Evolutionary conservation across 2,329 filamentous ascomycete genomes (phyloP), one percentile per base, ranked within the genome.

Genomic region (Aurifilum marmelostoma): DNA sequence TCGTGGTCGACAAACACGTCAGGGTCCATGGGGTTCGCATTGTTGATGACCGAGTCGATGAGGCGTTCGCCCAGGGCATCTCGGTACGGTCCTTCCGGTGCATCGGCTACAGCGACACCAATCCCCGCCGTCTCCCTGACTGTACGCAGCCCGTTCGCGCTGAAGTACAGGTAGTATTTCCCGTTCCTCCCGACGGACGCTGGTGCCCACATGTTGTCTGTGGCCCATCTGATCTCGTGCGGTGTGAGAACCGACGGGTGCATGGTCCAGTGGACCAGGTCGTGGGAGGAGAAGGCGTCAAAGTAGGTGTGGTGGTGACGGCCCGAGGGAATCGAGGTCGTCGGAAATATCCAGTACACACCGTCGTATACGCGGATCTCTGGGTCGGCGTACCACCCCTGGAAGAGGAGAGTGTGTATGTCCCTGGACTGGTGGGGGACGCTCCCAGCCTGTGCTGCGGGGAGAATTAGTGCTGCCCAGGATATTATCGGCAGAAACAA

Each of bases 151-250:
- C 84, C 83, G 50, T 84, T 84, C 29, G 83, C 83, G 54, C 78
- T 81, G 71, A 85, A 85, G 73, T 85, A 85, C 67, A 85, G 77
- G 71, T 81, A 85, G 73, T 84, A 85, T 41, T 77, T 80, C 16
- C 80, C 81, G 68, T 83, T 52, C 29, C 24, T 76, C 8, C 71
- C 70, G 34, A 81, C 76, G 14, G 83, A 80, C 0, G 82, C 80
- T 0, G 83, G 83, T 1, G 83, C 83, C 83, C 83, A 85, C 18
- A 83, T 76, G 0, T 82, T 83, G 67, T 78, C 77, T 3, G 75
- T 80, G 7, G 81, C 82, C 83, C 83, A 85, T 4, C 76, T 72
- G 41, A 82, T 75, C 60, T 76, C 65, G 7, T 74, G 73, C 50
- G 75, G 76, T n/a, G 79, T 81, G 39, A 85, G 75, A 65, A 85